phyloP scores from a whole-genome alignment of 306 rosid species.

The Fragaria nilgerrensis region DNA sequence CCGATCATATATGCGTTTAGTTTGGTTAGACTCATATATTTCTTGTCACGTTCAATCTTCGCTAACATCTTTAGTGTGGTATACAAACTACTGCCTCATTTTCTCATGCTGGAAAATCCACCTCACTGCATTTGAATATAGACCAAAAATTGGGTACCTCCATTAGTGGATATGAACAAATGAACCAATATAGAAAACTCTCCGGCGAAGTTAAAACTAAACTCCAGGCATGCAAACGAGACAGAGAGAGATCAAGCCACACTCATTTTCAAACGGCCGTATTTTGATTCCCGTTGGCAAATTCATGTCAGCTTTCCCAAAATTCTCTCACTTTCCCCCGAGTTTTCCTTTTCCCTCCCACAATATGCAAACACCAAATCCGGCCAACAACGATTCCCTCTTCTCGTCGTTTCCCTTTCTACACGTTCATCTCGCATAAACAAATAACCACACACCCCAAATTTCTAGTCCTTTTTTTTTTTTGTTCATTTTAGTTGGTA shows the following conservation, averaged over 20 bases:
- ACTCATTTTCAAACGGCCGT: slow-evolving; percentile 35
- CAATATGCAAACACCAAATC: slow-evolving; percentile 48
- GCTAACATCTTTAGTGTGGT: no score
- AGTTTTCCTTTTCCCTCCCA: slow-evolving; percentile 14
- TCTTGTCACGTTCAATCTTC: not conserved
- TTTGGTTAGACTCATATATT: not conserved
- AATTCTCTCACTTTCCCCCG: slow-evolving; percentile 29
- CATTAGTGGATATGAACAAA: no score
- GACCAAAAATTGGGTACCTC: no score
- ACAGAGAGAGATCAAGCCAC: slow-evolving; percentile 18
- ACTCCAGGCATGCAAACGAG: slow-evolving; percentile 17
- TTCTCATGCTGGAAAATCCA: no score
- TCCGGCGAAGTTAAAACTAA: slow-evolving; percentile 21
- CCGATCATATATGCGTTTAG: not conserved
- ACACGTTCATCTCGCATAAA: not conserved
- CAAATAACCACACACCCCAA: not conserved
- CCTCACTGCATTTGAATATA: no score
- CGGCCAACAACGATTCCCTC: slow-evolving; percentile 41
- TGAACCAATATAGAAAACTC: not conserved
- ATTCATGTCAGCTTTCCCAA: slow-evolving; percentile 37
- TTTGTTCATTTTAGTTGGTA: not conserved
- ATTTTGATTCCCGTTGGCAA: not conserved
- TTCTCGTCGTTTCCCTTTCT: slow-evolving; percentile 49
- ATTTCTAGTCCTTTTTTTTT: not conserved
- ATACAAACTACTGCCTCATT: no score